A percentile compares a stretch with the other conserved stretches of the same genome.
Conservation (phyloP, 2,329 filamentous ascomycete species). For the Aureobasidium sp. region DNA sequence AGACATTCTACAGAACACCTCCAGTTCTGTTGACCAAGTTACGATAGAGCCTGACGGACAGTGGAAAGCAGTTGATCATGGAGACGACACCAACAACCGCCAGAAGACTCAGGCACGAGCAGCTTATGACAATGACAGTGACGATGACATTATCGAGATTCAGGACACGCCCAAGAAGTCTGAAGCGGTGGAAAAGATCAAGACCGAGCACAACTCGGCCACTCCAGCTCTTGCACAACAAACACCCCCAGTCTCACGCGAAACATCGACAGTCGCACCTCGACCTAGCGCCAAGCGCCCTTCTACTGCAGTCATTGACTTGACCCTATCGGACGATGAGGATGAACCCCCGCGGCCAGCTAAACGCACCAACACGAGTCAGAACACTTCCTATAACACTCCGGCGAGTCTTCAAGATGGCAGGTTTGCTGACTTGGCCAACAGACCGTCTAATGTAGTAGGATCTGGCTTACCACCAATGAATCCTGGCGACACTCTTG, state of each 20-base stretch:
- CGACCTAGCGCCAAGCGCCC: slow-evolving; percentile 35
- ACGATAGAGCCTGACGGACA: slow-evolving; percentile 80
- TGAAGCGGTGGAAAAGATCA: slow-evolving; percentile 31
- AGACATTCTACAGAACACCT: slow-evolving; percentile 72
- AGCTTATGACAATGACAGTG: slow-evolving; percentile 33
- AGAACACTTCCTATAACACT: slow-evolving; percentile 18
- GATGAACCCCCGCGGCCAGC: slow-evolving; percentile 33
- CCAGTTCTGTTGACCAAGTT: slow-evolving; percentile 68
- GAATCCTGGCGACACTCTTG: slow-evolving; percentile 17
- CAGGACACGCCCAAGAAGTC: slow-evolving; percentile 25
- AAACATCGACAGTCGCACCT: slow-evolving; percentile 28
- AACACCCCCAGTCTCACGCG: slow-evolving; percentile 42
- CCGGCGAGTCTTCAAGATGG: slow-evolving; percentile 18
- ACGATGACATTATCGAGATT: slow-evolving; percentile 41
- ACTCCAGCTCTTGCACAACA: slow-evolving; percentile 32
- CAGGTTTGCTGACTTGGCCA: slow-evolving; percentile 17
- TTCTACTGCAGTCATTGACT: slow-evolving; percentile 42
- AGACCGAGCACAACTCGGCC: slow-evolving; percentile 29
- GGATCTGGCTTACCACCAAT: slow-evolving; percentile 14
- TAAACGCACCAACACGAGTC: slow-evolving; percentile 26
- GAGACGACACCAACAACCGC: slow-evolving; percentile 32
- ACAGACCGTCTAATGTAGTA: slow-evolving; percentile 19
- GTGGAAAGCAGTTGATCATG: slow-evolving; percentile 54
- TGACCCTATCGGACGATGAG: slow-evolving; percentile 43
- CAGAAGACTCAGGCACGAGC: slow-evolving; percentile 25